These are phyloP conservation scores for Trichophyton benhamiae DNA, from an alignment of 2,329 filamentous ascomycete species.

Conservation along the genomic window DNA sequence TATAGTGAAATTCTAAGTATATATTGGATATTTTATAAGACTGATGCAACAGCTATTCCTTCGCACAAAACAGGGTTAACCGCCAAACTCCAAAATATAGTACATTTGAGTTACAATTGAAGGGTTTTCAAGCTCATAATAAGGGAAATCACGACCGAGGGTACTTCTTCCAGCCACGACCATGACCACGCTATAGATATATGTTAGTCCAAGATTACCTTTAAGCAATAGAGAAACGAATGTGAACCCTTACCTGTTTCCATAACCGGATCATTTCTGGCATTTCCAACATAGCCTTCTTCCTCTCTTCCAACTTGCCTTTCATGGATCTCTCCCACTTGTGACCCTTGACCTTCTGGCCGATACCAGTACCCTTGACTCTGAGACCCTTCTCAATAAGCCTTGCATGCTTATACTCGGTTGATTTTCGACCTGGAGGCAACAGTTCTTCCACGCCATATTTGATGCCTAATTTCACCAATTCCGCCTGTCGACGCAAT, in stretches of 20 bases:
- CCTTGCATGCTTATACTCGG: constrained; percentile 52
- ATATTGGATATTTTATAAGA: neutral
- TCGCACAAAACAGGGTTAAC: neutral
- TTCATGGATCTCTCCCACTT: constrained; percentile 78
- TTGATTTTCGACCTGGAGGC: constrained; percentile 64
- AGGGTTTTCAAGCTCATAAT: neutral
- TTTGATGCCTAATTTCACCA: constrained; percentile 71
- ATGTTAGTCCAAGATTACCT: neutral
- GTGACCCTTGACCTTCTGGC: constrained; percentile 90
- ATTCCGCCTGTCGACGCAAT: constrained; percentile 64
- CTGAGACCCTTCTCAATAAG: constrained; percentile 67
- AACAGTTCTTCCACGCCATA: constrained; percentile 72
- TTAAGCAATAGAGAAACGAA: neutral
- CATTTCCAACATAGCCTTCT: constrained; percentile 90
- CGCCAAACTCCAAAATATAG: constrained; percentile 1
- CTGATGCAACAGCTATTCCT: neutral
- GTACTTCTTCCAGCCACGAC: constrained; percentile 63
- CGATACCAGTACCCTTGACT: constrained; percentile 86
- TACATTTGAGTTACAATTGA: constrained; percentile 2
- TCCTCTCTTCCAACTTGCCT: constrained; percentile 71
- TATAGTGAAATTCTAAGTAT: neutral
- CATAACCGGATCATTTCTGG: constrained; percentile 80
- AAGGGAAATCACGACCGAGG: constrained; percentile 38
- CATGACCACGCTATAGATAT: constrained; percentile 51
- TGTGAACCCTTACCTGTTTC: constrained; percentile 59